phyloP scores from a whole-genome alignment of 2,329 filamentous ascomycete species.

The Didymella sp. region DNA sequence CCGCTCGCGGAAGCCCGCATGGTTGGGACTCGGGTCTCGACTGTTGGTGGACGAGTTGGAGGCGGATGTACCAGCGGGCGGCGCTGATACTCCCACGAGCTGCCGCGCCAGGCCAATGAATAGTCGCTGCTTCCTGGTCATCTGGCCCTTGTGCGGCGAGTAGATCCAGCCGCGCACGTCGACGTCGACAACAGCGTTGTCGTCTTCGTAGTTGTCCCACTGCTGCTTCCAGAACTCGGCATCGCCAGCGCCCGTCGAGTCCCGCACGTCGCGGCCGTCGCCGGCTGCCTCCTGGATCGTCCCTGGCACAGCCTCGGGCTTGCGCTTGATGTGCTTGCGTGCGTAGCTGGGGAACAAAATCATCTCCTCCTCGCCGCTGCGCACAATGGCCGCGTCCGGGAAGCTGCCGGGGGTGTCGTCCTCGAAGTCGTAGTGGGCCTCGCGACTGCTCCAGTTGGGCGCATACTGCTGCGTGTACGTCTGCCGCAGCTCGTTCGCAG shows the following conservation, averaged over 20 bases:
- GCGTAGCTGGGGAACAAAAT: slow-evolving; percentile 95
- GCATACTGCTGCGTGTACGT: slow-evolving; percentile 66
- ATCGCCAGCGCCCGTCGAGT: slow-evolving; percentile 61
- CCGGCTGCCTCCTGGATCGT: slow-evolving; percentile 49
- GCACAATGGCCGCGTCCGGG: slow-evolving; percentile 81
- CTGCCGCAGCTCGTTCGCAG: slow-evolving; percentile 74
- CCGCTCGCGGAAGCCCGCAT: slow-evolving; percentile 45
- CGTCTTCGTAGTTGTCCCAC: slow-evolving; percentile 81
- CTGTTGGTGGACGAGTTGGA: slow-evolving; percentile 51
- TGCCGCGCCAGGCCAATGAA: slow-evolving; percentile 86
- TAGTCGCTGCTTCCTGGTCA: slow-evolving; percentile 86
- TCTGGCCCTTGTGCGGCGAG: slow-evolving; percentile 79
- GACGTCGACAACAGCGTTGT: slow-evolving; percentile 87
- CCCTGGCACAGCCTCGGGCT: slow-evolving; percentile 46
- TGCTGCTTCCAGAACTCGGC: slow-evolving; percentile 78
- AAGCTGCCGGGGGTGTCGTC: slow-evolving; percentile 75
- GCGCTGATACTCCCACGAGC: slow-evolving; percentile 83
- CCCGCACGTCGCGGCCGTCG: slow-evolving; percentile 52
- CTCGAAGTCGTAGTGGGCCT: slow-evolving; percentile 53
- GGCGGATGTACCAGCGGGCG: slow-evolving; percentile 54
- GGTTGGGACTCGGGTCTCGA: slow-evolving; percentile 54
- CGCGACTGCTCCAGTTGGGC: slow-evolving; percentile 56
- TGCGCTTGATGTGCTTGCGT: slow-evolving; percentile 68
- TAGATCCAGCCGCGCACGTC: slow-evolving; percentile 97
- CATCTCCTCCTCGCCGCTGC: slow-evolving; percentile 87